Percentiles rank a stretch among this genome's conserved stretches.
Conservation (phyloP, 495 filamentous ascomycete species). For the Daldinia decipiens region DNA sequence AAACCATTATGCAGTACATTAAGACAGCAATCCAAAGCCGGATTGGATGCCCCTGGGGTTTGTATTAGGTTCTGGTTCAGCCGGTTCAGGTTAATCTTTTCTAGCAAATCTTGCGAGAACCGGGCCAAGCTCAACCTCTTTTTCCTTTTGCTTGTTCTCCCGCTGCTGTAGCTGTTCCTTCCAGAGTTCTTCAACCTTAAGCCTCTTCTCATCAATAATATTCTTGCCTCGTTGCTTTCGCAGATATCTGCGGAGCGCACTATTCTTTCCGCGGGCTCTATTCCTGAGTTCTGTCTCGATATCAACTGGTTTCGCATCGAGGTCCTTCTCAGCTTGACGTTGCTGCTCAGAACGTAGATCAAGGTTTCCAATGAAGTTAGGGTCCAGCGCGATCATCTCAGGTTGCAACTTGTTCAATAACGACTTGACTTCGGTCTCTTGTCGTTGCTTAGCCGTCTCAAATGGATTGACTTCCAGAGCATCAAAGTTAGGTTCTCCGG, state of each 20-base stretch:
- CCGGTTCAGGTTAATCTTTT: constrained; percentile 53
- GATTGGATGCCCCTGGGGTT: constrained; percentile 24
- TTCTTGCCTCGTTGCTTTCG: constrained; percentile 91
- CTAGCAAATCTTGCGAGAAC: constrained; percentile 59
- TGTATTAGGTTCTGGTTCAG: constrained; percentile 18
- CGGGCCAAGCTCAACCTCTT: constrained; percentile 57
- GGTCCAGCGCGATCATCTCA: constrained; percentile 96
- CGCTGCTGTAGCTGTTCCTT: constrained; percentile 56
- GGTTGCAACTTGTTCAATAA: constrained; percentile 94
- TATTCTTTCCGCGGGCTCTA: constrained; percentile 90
- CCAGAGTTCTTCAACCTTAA: constrained; percentile 65
- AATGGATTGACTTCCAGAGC: constrained; percentile 95
- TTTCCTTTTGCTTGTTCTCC: constrained; percentile 55
- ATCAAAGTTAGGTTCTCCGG: constrained; percentile 97
- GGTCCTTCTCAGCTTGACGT: constrained; percentile 75
- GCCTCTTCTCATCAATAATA: constrained; percentile 81
- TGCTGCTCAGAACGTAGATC: constrained; percentile 80
- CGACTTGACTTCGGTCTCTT: constrained; percentile 88
- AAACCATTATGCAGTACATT: constrained; percentile 17
- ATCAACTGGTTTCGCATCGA: constrained; percentile 78
- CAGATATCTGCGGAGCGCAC: constrained; percentile 82
- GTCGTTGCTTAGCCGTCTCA: constrained; percentile 90
- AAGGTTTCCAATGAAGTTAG: constrained; percentile 86
- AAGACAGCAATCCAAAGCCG: constrained; percentile 12
- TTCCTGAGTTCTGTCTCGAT: constrained; percentile 74